Evolutionary conservation across 1,139 yeast species (phyloP).

Genomic region (Debaryomyces singareniensis): DNA sequence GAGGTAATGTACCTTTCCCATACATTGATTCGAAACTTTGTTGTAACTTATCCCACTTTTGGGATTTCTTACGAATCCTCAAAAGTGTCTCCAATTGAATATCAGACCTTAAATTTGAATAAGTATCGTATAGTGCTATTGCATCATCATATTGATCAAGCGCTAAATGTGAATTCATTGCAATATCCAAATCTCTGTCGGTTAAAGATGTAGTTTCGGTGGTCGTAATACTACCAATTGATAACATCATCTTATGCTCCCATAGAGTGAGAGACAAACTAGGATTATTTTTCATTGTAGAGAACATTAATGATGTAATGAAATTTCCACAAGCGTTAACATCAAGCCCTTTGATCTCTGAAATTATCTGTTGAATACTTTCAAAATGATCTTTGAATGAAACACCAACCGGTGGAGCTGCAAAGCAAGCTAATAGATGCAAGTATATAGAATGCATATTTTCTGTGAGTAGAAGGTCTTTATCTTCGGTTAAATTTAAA

Average conservation of each 20-base stretch:
- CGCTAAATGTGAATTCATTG: slow-evolving; percentile 23
- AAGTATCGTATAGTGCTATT: slow-evolving; percentile 16
- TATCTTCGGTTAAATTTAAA: slow-evolving; percentile 19
- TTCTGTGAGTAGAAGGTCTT: slow-evolving; percentile 12
- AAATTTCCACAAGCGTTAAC: no score
- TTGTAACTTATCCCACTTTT: slow-evolving; percentile 58
- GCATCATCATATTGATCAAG: slow-evolving; percentile 20
- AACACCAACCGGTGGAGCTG: neutral
- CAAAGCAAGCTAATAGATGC: slow-evolving; percentile 13
- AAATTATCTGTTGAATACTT: neutral
- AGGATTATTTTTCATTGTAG: slow-evolving; percentile 13
- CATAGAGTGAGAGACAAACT: slow-evolving; percentile 16
- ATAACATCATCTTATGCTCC: slow-evolving; percentile 5
- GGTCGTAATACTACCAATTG: neutral
- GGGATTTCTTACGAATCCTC: slow-evolving; percentile 42
- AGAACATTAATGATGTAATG: slow-evolving; percentile 16
- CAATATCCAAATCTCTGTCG: slow-evolving; percentile 21
- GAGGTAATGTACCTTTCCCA: slow-evolving; percentile 52
- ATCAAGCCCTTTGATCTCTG: neutral
- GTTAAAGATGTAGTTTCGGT: slow-evolving; percentile 4
- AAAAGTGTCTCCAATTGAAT: slow-evolving; percentile 41
- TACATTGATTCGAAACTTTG: slow-evolving; percentile 57
- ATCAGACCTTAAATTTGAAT: slow-evolving; percentile 23
- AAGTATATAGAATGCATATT: slow-evolving; percentile 13
- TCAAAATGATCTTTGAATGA: neutral